A percentile compares a stretch with the other conserved stretches of the same genome.
Conservation (phyloP, 2,329 filamentous ascomycete genomes). For the Clonostachys byssicola region DNA sequence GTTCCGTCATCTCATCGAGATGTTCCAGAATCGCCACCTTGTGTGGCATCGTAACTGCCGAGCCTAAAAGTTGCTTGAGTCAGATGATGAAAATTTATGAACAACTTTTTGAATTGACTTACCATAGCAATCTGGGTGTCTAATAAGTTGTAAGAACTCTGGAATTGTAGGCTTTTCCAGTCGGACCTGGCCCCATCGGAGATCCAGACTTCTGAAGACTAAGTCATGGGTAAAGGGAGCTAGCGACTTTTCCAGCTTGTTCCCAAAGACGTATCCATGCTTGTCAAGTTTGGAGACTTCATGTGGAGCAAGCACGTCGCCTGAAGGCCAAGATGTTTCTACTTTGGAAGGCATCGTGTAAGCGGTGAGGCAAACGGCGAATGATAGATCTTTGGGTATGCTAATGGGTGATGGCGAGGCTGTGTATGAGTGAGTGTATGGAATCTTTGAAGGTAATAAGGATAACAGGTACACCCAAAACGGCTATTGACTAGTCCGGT, state of each 20-base stretch:
- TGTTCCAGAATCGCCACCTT: conserved; percentile 73
- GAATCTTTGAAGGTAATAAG: too few relatives aligned
- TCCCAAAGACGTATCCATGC: conserved; percentile 53
- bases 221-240: conserved; percentile 50
- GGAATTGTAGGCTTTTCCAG: conserved; percentile 47
- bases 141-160: conserved; percentile 44
- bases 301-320: too few relatives aligned
- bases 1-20: conserved; percentile 69
- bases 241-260: conserved; percentile 50
- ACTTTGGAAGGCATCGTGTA: too few relatives aligned
- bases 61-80: conserved; percentile 35
- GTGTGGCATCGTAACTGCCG: conserved; percentile 79
- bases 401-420: too few relatives aligned
- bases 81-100: background rate
- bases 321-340: too few relatives aligned
- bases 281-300: conserved; percentile 34
- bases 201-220: conserved; percentile 44
- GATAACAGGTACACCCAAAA: too few relatives aligned
- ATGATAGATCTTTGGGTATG: too few relatives aligned
- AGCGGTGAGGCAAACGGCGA: too few relatives aligned
- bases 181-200: conserved; percentile 47
- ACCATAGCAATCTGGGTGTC: conserved; percentile 60
- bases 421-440: too few relatives aligned
- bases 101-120: conserved; percentile 8
- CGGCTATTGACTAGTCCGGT: too few relatives aligned